phyloP scores from a whole-genome alignment of 2,329 filamentous ascomycete species.

The Trichoderma breve region DNA sequence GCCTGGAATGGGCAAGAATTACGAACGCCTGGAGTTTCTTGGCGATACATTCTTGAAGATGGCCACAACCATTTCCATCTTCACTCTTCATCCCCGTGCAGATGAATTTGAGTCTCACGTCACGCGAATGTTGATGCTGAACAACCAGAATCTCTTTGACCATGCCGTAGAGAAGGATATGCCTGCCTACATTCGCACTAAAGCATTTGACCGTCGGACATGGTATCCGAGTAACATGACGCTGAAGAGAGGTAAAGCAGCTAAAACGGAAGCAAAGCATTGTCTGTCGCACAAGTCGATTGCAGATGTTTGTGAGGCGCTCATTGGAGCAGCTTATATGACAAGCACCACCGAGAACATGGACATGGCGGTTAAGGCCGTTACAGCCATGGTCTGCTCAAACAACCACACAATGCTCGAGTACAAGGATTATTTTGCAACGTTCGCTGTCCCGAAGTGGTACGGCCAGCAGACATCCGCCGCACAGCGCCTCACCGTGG shows the following conservation, averaged over 20 bases:
- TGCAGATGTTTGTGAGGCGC: conserved; percentile 89
- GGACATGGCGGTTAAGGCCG: conserved; percentile 60
- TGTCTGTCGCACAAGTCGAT: conserved; percentile 81
- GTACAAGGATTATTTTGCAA: conserved; percentile 71
- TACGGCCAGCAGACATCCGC: conserved; percentile 62
- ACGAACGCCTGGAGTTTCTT: conserved; percentile 89
- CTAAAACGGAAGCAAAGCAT: conserved; percentile 52
- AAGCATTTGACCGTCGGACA: conserved; percentile 72
- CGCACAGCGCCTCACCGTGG: conserved; percentile 65
- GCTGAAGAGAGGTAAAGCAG: conserved; percentile 69
- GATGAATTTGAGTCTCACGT: conserved; percentile 88
- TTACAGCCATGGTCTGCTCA: conserved; percentile 68
- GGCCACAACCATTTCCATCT: conserved; percentile 87
- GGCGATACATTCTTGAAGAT: conserved; percentile 95
- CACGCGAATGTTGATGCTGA: conserved; percentile 84
- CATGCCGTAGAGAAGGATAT: conserved; percentile 65
- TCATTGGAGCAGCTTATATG: conserved; percentile 82
- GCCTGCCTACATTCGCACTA: conserved; percentile 77
- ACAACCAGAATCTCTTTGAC: conserved; percentile 86
- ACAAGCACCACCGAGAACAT: conserved; percentile 43
- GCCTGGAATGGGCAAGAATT: conserved; percentile 87
- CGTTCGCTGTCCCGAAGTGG: conserved; percentile 70
- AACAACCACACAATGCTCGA: conserved; percentile 65
- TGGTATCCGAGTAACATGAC: conserved; percentile 82
- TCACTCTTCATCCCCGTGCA: conserved; percentile 69